Evolutionary conservation across 208 protist genomes (phyloP).

Genomic region (Leptomonas seymouri): DNA sequence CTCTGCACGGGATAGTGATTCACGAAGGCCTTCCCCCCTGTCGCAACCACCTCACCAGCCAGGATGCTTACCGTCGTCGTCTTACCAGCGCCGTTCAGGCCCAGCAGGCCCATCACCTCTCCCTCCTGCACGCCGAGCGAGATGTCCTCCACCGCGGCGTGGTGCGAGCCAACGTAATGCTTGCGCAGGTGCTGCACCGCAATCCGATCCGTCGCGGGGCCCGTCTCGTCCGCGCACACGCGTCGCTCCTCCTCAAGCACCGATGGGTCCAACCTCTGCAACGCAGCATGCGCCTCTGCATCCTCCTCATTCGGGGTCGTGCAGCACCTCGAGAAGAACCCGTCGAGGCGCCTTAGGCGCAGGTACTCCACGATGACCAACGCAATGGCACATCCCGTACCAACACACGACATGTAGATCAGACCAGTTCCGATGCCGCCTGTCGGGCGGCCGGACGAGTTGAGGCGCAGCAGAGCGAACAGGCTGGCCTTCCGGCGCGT

Average conservation of each 20-base stretch:
- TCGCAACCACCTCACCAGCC: constrained; percentile 72
- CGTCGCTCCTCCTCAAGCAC: constrained; percentile 50
- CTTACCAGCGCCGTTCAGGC: constrained; percentile 94
- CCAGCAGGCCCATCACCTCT: constrained; percentile 87
- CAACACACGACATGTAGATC: constrained; percentile 78
- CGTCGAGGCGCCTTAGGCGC: constrained; percentile 38
- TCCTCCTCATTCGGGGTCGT: constrained; percentile 26
- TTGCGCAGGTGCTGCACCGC: constrained; percentile 75
- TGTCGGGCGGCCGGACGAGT: constrained; percentile 11
- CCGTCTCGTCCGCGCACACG: constrained; percentile 43
- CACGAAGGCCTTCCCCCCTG: constrained; percentile 68
- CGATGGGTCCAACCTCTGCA: constrained; percentile 31
- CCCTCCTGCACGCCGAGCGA: constrained; percentile 74
- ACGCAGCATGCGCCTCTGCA: constrained; percentile 20
- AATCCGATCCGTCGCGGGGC: constrained; percentile 53
- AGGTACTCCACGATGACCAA: constrained; percentile 67
- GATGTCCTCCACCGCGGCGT: constrained; percentile 63
- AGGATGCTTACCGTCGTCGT: constrained; percentile 88
- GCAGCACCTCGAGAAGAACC: constrained; percentile 18
- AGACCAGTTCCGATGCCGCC: constrained; percentile 74
- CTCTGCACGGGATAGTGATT: constrained; percentile 52
- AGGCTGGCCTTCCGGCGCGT: constrained; percentile 34
- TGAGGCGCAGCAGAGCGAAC: constrained; percentile 46
- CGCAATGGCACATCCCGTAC: constrained; percentile 48
- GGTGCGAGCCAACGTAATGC: constrained; percentile 36